phyloP scores from a whole-genome alignment of 495 filamentous ascomycete species.

The Podospora sp. region DNA sequence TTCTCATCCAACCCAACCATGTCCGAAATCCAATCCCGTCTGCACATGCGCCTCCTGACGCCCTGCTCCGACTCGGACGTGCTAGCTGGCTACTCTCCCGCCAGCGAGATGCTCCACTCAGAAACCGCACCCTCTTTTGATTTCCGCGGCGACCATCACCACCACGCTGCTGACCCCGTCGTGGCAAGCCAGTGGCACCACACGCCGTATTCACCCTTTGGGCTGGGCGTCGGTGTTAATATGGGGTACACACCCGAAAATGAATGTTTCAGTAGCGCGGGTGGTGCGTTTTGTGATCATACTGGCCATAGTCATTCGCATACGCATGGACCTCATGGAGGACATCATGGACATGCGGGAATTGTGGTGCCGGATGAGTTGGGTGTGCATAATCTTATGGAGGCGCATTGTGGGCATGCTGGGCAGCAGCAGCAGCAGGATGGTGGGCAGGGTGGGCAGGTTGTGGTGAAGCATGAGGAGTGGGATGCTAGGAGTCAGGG shows the following conservation, averaged over 20 bases:
- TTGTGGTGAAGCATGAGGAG: slow-evolving; percentile 42
- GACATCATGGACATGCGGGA: slow-evolving; percentile 13
- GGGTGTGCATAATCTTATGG: slow-evolving; percentile 26
- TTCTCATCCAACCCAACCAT: slow-evolving; percentile 14
- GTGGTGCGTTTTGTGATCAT: neutral
- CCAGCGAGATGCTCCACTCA: slow-evolving; percentile 34
- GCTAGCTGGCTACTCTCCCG: slow-evolving; percentile 28
- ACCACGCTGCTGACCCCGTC: neutral
- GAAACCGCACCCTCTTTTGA: slow-evolving; percentile 22
- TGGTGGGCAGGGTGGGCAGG: slow-evolving; percentile 17
- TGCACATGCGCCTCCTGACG: slow-evolving; percentile 42
- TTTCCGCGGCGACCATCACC: slow-evolving; percentile 2
- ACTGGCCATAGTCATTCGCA: too few species aligned
- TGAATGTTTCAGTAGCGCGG: neutral
- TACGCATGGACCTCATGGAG: too few species aligned
- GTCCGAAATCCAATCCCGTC: slow-evolving; percentile 26
- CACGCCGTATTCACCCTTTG: slow-evolving; percentile 26
- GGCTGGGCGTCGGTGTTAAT: slow-evolving; percentile 26
- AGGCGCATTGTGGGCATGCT: slow-evolving; percentile 5
- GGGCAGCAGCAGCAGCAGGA: neutral
- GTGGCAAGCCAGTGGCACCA: slow-evolving; percentile 14
- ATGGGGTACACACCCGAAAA: neutral
- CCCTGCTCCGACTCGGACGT: slow-evolving; percentile 49
- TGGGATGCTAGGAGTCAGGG: slow-evolving; percentile 25
- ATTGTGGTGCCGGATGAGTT: slow-evolving; percentile 20